These are phyloP conservation scores for Trichophaea hybrida DNA, from an alignment of 2,329 filamentous ascomycete species.

Conservation along the genomic window DNA sequence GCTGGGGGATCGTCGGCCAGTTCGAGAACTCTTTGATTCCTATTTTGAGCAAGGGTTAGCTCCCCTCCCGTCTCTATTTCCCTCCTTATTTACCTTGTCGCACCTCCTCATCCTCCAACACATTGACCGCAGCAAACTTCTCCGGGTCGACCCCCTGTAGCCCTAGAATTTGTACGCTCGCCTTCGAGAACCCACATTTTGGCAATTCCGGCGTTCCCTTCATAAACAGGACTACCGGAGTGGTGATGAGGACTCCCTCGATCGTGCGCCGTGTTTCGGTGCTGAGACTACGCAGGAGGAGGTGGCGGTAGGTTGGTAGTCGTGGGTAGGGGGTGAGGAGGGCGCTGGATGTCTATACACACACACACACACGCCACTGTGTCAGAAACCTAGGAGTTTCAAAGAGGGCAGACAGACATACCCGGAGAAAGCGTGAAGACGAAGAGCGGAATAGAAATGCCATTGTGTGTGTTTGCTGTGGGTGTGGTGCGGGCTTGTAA, in stretches of 20 bases:
- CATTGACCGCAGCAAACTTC: constrained; percentile 98
- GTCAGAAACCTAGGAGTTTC: background rate
- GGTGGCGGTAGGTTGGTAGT: background rate
- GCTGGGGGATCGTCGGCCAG: constrained; percentile 95
- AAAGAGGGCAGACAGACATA: background rate
- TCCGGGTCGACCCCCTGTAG: constrained; percentile 86
- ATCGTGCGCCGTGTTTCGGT: constrained; percentile 68
- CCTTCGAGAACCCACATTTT: constrained; percentile 92
- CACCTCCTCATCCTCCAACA: constrained; percentile 79
- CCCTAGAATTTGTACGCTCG: constrained; percentile 85
- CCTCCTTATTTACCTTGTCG: constrained; percentile 49
- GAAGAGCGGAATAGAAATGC: background rate
- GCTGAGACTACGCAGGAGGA: constrained; percentile 53
- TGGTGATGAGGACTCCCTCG: constrained; percentile 72
- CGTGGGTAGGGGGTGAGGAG: background rate
- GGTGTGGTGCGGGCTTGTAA: background rate
- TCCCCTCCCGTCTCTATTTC: background rate
- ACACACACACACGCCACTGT: too few relatives aligned
- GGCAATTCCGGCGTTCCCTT: constrained; percentile 94
- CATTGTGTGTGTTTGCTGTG: background rate
- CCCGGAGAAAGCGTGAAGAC: background rate
- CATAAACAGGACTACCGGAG: constrained; percentile 96
- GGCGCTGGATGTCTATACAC: background rate
- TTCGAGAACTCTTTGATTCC: constrained; percentile 99
- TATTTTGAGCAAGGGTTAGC: constrained; percentile 29